phyloP scores from a whole-genome alignment of 2,329 filamentous ascomycete genomes.

The Teratosphaeriaceae sp. region DNA sequence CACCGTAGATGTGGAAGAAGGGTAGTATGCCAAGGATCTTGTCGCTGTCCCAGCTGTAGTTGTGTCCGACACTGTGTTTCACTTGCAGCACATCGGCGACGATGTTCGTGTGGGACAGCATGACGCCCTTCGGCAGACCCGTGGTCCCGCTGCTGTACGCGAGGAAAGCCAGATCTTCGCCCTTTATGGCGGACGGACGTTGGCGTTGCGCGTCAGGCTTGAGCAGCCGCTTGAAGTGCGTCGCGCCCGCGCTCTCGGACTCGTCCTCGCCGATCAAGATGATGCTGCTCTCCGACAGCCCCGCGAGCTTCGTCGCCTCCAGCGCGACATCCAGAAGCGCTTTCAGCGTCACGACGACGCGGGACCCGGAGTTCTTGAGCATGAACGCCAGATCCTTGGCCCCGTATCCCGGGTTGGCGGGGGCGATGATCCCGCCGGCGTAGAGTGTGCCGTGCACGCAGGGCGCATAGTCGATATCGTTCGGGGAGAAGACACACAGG shows the following conservation, averaged over 20 bases:
- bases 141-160: conserved; percentile 90
- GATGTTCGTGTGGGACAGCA: conserved; percentile 77
- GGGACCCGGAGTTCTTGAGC: conserved; percentile 69
- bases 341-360: conserved; percentile 66
- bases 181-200: conserved; percentile 53
- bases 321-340: conserved; percentile 56
- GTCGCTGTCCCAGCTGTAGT: conserved; percentile 35
- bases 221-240: conserved; percentile 63
- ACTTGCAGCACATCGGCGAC: conserved; percentile 58
- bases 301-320: conserved; percentile 62
- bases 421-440: conserved; percentile 75
- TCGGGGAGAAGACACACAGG: conserved; percentile 74
- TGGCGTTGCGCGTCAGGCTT: conserved; percentile 47
- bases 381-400: conserved; percentile 77
- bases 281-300: conserved; percentile 64
- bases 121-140: conserved; percentile 86
- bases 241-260: conserved; percentile 43
- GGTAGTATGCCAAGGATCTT: conserved; percentile 69
- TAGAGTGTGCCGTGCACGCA: conserved; percentile 73
- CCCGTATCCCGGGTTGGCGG: conserved; percentile 83
- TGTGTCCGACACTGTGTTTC: conserved; percentile 47
- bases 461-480: conserved; percentile 74
- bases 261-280: conserved; percentile 66
- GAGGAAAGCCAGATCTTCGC: conserved; percentile 71
- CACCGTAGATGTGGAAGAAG: conserved; percentile 81